A percentile compares a stretch with the other conserved stretches of the same genome.
These are phyloP conservation scores for Pyricularia sp. DNA, from an alignment of 2,329 filamentous ascomycete species.

Conservation along the genomic window DNA sequence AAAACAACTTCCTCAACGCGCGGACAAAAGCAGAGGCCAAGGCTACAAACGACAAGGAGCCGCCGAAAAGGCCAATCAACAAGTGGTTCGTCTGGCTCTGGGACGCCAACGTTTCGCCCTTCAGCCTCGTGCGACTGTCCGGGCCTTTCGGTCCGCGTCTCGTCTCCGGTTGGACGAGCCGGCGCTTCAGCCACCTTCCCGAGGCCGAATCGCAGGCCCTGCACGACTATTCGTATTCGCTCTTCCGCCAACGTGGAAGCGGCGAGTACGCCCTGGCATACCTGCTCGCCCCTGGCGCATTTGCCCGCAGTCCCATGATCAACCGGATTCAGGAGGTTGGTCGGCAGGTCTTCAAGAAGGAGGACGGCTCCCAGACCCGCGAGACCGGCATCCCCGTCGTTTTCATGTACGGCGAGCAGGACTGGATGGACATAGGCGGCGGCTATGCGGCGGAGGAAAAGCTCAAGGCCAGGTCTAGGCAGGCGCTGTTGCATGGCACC, in stretches of 20 bases:
- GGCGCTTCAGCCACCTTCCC: slow-evolving; percentile 85
- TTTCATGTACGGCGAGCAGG: slow-evolving; percentile 93
- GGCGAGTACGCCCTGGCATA: slow-evolving; percentile 92
- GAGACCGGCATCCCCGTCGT: slow-evolving; percentile 72
- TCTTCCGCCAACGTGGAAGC: slow-evolving; percentile 86
- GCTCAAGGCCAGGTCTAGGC: slow-evolving; percentile 57
- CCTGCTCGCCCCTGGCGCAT: slow-evolving; percentile 86
- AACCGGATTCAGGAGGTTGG: slow-evolving; percentile 80
- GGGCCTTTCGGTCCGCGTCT: slow-evolving; percentile 86
- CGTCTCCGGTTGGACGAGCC: slow-evolving; percentile 89
- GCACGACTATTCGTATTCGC: slow-evolving; percentile 87
- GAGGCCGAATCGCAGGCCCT: slow-evolving; percentile 70
- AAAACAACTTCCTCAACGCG: slow-evolving; percentile 19
- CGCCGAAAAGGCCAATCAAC: slow-evolving; percentile 59
- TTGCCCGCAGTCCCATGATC: slow-evolving; percentile 80
- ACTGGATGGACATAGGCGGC: slow-evolving; percentile 96
- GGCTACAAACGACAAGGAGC: slow-evolving; percentile 47
- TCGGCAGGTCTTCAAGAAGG: slow-evolving; percentile 47
- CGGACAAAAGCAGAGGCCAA: slow-evolving; percentile 10
- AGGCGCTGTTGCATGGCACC: slow-evolving; percentile 50
- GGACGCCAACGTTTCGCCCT: slow-evolving; percentile 95
- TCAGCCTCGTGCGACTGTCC: slow-evolving; percentile 78
- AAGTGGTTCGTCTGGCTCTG: slow-evolving; percentile 89
- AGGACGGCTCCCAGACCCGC: slow-evolving; percentile 18
- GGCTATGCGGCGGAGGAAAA: slow-evolving; percentile 74